A percentile compares a stretch with the other conserved stretches of the same genome.
phyloP scores from a whole-genome alignment of 257 asterid species.

The Coffea canephora region DNA sequence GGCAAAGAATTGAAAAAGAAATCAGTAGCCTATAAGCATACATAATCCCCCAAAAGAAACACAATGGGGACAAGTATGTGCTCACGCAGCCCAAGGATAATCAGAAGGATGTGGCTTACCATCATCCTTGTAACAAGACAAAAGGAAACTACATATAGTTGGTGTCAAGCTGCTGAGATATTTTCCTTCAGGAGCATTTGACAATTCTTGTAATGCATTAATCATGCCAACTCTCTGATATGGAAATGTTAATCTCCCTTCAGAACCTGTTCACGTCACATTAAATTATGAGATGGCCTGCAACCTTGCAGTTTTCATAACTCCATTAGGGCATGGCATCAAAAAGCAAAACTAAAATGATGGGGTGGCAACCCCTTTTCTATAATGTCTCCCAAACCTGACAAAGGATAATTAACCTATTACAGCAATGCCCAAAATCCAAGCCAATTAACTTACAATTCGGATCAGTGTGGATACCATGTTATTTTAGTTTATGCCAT shows the following conservation, averaged over 20 bases:
- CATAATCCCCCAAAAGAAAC: neutral
- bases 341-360: neutral
- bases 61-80: neutral
- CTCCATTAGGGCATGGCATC: slow-evolving; percentile 15
- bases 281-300: slow-evolving; percentile 31
- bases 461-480: neutral
- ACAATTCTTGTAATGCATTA: slow-evolving; percentile 70
- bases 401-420: neutral
- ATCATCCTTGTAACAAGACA: slow-evolving; percentile 85
- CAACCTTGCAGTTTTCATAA: slow-evolving; percentile 12
- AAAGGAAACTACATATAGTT: slow-evolving; percentile 64
- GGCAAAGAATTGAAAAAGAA: slow-evolving; percentile 6
- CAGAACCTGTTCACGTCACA: slow-evolving; percentile 70
- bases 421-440: neutral
- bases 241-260: slow-evolving; percentile 96
- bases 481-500: neutral
- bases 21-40: neutral
- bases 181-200: slow-evolving; percentile 93
- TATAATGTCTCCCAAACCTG: neutral
- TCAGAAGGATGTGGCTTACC: slow-evolving; percentile 50
- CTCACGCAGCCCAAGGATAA: slow-evolving; percentile 17
- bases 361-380: neutral
- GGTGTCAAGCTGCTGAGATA: slow-evolving; percentile 70
- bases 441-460: neutral
- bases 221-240: slow-evolving; percentile 94